Evolutionary conservation across 2,329 filamentous ascomycete genomes (phyloP).

Genomic region (Diaporthe citriasiana): DNA sequence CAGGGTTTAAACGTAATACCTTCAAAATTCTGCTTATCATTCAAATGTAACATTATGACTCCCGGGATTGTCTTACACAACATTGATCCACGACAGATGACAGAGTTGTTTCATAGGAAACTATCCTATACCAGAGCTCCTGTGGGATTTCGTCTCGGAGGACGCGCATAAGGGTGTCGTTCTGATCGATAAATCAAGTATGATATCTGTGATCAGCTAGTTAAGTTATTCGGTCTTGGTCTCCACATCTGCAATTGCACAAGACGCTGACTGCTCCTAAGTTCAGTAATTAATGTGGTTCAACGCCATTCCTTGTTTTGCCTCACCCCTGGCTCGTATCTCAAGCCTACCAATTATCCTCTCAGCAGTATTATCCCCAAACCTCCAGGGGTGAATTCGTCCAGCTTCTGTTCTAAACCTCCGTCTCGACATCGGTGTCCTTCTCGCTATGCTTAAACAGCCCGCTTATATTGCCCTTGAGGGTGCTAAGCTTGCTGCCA

Average conservation of each 20-base stretch:
- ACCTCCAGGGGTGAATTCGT: background rate
- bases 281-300: background rate
- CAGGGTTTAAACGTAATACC: too few species aligned
- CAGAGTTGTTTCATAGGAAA: background rate
- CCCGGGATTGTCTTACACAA: background rate
- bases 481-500: slow-evolving; percentile 65
- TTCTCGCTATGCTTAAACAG: slow-evolving; percentile 73
- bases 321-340: background rate
- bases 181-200: background rate
- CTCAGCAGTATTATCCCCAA: too few species aligned
- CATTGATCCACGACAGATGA: too few species aligned
- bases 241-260: background rate
- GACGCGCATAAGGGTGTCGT: too few species aligned
- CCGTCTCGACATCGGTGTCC: slow-evolving; percentile 75
- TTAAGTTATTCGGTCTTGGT: background rate
- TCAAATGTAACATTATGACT: too few species aligned
- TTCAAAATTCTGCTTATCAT: too few species aligned
- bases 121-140: background rate
- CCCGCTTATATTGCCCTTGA: slow-evolving; percentile 70
- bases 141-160: background rate
- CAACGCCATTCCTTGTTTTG: background rate
- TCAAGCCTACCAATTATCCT: background rate
- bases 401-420: slow-evolving; percentile 64
- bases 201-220: background rate
- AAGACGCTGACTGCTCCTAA: background rate